Evolutionary conservation across 2,329 filamentous ascomycete genomes (phyloP).

Genomic region (Aspergillus aculeatinus): DNA sequence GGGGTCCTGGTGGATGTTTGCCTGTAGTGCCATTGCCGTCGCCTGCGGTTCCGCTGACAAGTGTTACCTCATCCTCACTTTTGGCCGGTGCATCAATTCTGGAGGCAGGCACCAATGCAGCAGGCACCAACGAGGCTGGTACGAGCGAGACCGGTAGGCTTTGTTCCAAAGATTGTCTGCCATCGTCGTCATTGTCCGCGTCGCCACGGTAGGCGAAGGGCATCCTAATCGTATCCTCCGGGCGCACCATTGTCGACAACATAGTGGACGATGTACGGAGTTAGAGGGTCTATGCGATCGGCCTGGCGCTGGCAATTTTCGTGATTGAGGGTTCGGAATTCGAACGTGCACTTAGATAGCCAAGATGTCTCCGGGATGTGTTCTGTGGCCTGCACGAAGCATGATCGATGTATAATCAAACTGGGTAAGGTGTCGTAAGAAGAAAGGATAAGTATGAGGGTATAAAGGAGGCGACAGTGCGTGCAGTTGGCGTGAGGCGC

Average conservation of each 20-base stretch:
- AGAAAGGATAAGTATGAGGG: not conserved
- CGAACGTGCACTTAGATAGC: conserved; percentile 18
- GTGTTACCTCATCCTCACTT: conserved; percentile 30
- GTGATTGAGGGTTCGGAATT: not conserved
- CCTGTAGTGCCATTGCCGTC: conserved; percentile 21
- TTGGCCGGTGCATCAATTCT: conserved; percentile 28
- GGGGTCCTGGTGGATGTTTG: conserved; percentile 26
- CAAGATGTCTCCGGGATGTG: conserved; percentile 13
- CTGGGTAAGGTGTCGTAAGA: not conserved
- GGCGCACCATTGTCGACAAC: conserved; percentile 38
- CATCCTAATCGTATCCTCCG: conserved; percentile 39
- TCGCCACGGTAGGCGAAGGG: conserved; percentile 33
- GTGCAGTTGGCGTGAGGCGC: conserved; percentile 10
- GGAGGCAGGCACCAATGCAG: conserved; percentile 23
- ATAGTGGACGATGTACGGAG: conserved; percentile 17
- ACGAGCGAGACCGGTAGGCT: conserved; percentile 23
- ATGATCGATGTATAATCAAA: conserved; percentile 19
- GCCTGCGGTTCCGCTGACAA: conserved; percentile 27
- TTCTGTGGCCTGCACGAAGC: conserved; percentile 16
- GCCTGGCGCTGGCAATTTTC: not conserved
- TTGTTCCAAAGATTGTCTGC: conserved; percentile 29
- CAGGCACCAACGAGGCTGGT: conserved; percentile 19
- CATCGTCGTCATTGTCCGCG: conserved; percentile 33
- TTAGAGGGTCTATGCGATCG: not conserved
- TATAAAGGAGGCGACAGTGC: not conserved